These are phyloP conservation scores for Russula dissimulans DNA, from an alignment of 768 basidiomycete species.

Conservation along the genomic window DNA sequence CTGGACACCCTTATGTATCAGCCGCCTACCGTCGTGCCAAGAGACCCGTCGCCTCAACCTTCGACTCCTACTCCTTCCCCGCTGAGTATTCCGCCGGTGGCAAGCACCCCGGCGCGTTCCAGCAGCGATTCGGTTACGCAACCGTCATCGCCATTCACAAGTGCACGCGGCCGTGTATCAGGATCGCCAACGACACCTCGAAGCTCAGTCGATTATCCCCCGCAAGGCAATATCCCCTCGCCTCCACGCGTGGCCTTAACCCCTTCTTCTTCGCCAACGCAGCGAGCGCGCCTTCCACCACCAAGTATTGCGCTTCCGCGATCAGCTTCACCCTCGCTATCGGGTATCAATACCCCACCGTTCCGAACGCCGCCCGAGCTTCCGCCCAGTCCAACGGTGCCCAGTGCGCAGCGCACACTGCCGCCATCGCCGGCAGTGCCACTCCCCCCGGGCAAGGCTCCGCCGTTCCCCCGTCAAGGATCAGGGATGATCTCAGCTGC, in stretches of 20 bases:
- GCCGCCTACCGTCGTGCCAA: slow-evolving; percentile 22
- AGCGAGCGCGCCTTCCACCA: slow-evolving; percentile 3
- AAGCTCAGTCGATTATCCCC: background rate
- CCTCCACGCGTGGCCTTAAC: background rate
- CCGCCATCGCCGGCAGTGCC: slow-evolving; percentile 22
- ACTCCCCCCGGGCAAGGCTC: slow-evolving; percentile 23
- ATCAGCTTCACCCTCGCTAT: slow-evolving; percentile 17
- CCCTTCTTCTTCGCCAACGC: slow-evolving; percentile 8
- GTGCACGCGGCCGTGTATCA: slow-evolving; percentile 1
- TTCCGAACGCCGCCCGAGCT: slow-evolving; percentile 43
- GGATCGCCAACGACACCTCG: slow-evolving; percentile 7
- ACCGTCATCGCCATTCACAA: slow-evolving; percentile 23
- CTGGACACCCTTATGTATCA: slow-evolving; percentile 45
- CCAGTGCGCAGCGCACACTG: slow-evolving; percentile 18
- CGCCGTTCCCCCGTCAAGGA: slow-evolving; percentile 27
- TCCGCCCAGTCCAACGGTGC: slow-evolving; percentile 25
- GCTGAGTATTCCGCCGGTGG: slow-evolving; percentile 28
- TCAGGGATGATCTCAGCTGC: slow-evolving; percentile 64
- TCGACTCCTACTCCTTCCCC: slow-evolving; percentile 32
- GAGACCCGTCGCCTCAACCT: slow-evolving; percentile 9
- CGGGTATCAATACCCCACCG: slow-evolving; percentile 22
- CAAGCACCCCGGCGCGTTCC: slow-evolving; percentile 18
- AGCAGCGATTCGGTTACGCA: slow-evolving; percentile 17
- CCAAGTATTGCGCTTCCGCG: slow-evolving; percentile 9
- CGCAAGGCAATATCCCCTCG: background rate